These are phyloP conservation scores for Dendrocalamus latiflorus DNA, from an alignment of 202 grass and related monocot genomes.

Conservation along the genomic window DNA sequence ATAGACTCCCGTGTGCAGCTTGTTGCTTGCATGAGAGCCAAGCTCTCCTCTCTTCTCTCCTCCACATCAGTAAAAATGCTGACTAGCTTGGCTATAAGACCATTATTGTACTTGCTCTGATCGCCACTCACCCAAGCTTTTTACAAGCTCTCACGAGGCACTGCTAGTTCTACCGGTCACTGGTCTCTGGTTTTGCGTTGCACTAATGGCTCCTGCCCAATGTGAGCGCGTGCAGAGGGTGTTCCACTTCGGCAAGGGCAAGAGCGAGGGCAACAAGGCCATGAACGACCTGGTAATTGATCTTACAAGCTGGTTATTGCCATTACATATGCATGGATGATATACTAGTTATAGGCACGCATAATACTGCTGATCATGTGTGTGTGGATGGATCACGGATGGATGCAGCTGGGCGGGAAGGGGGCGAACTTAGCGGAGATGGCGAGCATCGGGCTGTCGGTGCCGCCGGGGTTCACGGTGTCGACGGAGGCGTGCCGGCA, in stretches of 20 bases:
- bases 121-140: no score
- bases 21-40: no score
- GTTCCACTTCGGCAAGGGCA: constrained; percentile 96
- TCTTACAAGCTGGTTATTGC: background rate
- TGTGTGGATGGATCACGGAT: background rate
- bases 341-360: background rate
- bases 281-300: constrained; percentile 85
- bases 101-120: no score
- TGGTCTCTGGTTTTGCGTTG: background rate
- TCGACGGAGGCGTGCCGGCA: constrained; percentile 96
- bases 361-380: background rate
- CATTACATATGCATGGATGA: background rate
- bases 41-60: no score
- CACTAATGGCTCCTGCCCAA: constrained; percentile 65
- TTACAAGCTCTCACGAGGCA: no score
- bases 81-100: no score
- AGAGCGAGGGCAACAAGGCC: constrained; percentile 86
- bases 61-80: no score
- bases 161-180: no score
- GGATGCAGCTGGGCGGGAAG: constrained; percentile 94
- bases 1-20: no score
- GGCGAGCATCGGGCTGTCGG: constrained; percentile 95
- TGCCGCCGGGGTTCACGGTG: constrained; percentile 96
- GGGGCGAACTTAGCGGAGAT: constrained; percentile 98
- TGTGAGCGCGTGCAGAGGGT: constrained; percentile 56